These are phyloP conservation scores for Talaromyces atroroseus DNA, from an alignment of 2,329 filamentous ascomycete species.

Conservation along the genomic window DNA sequence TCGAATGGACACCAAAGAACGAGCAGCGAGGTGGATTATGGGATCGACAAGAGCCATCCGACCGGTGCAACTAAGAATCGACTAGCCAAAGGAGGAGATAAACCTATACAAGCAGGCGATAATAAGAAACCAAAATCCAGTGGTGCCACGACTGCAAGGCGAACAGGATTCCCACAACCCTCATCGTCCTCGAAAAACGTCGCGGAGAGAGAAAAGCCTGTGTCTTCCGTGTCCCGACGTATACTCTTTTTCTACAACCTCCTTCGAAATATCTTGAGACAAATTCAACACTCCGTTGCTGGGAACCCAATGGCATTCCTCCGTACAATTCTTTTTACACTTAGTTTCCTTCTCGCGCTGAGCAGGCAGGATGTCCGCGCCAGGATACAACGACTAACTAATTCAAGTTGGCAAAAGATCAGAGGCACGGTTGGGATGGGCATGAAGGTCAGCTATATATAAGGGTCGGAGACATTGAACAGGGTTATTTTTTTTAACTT, in stretches of 20 bases:
- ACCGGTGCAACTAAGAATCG: conserved; percentile 28
- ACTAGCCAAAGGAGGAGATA: conserved; percentile 24
- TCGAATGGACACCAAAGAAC: conserved; percentile 44
- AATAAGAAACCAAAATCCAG: conserved; percentile 16
- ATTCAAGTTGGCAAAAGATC: conserved; percentile 72
- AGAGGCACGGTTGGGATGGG: conserved; percentile 88
- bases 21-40: conserved; percentile 64
- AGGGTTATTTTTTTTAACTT: background rate
- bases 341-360: conserved; percentile 71
- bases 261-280: conserved; percentile 47
- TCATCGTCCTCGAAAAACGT: conserved; percentile 31
- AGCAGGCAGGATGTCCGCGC: conserved; percentile 70
- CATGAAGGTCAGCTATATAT: conserved; percentile 96
- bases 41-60: conserved; percentile 54
- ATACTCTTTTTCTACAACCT: conserved; percentile 41
- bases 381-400: conserved; percentile 63
- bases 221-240: conserved; percentile 30
- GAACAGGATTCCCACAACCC: conserved; percentile 27
- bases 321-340: conserved; percentile 68
- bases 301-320: conserved; percentile 52
- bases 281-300: conserved; percentile 47
- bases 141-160: conserved; percentile 5
- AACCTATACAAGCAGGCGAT: conserved; percentile 19
- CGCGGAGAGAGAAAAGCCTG: conserved; percentile 34
- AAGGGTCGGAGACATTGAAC: background rate